These are phyloP conservation scores for Beta macrorhiza DNA, from an alignment of 179 eudicot species.

Conservation along the genomic window DNA sequence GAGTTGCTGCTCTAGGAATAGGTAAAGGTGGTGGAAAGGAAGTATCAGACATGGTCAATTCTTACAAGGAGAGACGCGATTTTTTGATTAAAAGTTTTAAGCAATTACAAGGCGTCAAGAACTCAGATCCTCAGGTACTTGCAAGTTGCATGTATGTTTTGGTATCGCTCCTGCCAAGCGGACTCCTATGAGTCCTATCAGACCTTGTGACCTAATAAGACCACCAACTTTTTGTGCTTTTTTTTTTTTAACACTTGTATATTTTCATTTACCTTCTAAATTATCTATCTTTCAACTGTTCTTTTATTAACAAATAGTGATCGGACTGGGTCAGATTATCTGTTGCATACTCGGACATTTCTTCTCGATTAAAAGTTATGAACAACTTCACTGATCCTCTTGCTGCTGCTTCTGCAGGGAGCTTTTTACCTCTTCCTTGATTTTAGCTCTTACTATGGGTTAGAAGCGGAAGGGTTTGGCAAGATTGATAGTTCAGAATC, in stretches of 20 bases:
- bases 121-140: conserved; percentile 76
- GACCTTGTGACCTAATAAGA: too few species aligned
- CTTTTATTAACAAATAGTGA: too few species aligned
- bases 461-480: conserved; percentile 74
- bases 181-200: too few species aligned
- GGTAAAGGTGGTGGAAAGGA: conserved; percentile 86
- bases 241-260: too few species aligned
- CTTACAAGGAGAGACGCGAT: conserved; percentile 78
- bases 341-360: too few species aligned
- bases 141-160: neutral
- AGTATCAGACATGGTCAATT: conserved; percentile 76
- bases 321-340: too few species aligned
- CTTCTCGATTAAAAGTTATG: neutral
- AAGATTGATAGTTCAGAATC: conserved; percentile 67
- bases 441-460: conserved; percentile 72
- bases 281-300: too few species aligned
- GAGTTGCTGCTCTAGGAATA: conserved; percentile 79
- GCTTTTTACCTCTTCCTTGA: conserved; percentile 90
- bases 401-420: conserved; percentile 51
- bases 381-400: neutral
- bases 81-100: conserved; percentile 62
- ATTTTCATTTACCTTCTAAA: too few species aligned
- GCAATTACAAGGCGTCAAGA: conserved; percentile 75
- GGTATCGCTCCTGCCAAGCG: neutral
- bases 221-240: too few species aligned